Evolutionary conservation across 2,329 filamentous ascomycete genomes (phyloP).

Genomic region (Colletotrichum sp.): DNA sequence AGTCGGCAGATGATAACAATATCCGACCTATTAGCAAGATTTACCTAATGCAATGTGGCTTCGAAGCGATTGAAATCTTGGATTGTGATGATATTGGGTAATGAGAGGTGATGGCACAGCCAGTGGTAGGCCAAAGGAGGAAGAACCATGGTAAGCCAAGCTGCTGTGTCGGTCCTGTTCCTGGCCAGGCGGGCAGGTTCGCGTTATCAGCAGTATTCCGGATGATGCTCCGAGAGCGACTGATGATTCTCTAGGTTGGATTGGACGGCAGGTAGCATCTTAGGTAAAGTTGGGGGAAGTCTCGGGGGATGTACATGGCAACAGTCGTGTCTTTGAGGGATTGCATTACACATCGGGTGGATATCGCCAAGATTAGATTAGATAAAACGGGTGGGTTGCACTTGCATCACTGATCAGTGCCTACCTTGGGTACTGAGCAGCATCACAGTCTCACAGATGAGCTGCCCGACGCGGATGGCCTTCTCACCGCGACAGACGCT

Average conservation of each 20-base stretch:
- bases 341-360: conserved; percentile 10
- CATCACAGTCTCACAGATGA: background rate
- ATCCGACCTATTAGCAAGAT: background rate
- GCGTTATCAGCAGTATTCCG: background rate
- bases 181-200: background rate
- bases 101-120: background rate
- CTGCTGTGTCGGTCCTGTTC: background rate
- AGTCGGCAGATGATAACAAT: background rate
- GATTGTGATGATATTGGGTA: background rate
- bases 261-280: background rate
- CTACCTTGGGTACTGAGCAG: background rate
- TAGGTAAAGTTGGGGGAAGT: background rate
- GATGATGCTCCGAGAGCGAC: background rate
- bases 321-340: background rate
- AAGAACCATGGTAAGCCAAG: background rate
- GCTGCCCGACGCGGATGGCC: background rate
- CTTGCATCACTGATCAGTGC: background rate
- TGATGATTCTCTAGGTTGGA: background rate
- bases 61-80: background rate
- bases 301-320: background rate
- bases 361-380: conserved; percentile 14
- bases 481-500: background rate
- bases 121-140: background rate
- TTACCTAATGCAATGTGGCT: conserved; percentile 11
- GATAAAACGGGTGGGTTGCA: conserved; percentile 2